Evolutionary conservation across 352 stramenopile species (phyloP).

Genomic region (Globisporangium iwayamae): DNA sequence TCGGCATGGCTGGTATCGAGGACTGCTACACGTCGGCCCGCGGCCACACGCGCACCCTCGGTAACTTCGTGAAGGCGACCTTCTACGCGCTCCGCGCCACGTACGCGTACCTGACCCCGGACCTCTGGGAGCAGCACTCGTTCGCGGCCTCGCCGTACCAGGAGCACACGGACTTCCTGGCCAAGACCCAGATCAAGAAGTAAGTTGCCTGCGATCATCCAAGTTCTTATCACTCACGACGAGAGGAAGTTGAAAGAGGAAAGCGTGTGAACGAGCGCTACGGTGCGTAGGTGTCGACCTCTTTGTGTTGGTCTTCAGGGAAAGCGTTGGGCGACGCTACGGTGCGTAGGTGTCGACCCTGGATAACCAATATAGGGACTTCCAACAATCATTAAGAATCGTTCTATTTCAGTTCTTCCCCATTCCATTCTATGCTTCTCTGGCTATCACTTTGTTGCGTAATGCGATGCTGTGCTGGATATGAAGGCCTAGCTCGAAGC

Average conservation of each 20-base stretch:
- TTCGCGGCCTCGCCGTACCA: constrained; percentile 95
- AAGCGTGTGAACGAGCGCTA: constrained; percentile 86
- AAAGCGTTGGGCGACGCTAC: constrained; percentile 87
- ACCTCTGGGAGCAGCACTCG: constrained; percentile 98
- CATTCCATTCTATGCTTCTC: background rate
- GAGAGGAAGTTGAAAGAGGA: constrained; percentile 43
- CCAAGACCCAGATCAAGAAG: constrained; percentile 94
- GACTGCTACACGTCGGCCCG: constrained; percentile 96
- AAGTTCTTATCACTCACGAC: constrained; percentile 7
- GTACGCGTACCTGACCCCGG: constrained; percentile 98
- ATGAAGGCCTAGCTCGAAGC: too few relatives aligned
- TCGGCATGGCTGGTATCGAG: constrained; percentile 98
- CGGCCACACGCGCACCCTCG: constrained; percentile 98
- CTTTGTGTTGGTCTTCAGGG: constrained; percentile 50
- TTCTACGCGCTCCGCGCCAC: constrained; percentile 98
- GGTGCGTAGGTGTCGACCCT: constrained; percentile 89
- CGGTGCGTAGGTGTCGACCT: constrained; percentile 89
- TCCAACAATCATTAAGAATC: constrained; percentile 9
- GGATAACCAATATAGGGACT: constrained; percentile 33
- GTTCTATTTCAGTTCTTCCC: background rate
- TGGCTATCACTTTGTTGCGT: background rate
- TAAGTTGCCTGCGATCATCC: constrained; percentile 35
- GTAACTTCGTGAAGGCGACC: constrained; percentile 99
- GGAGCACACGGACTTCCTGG: constrained; percentile 99
- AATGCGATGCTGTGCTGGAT: background rate